Base-by-base conservation (phyloP, 2,329 filamentous ascomycete genomes). In the Saccharata proteae region DNA sequence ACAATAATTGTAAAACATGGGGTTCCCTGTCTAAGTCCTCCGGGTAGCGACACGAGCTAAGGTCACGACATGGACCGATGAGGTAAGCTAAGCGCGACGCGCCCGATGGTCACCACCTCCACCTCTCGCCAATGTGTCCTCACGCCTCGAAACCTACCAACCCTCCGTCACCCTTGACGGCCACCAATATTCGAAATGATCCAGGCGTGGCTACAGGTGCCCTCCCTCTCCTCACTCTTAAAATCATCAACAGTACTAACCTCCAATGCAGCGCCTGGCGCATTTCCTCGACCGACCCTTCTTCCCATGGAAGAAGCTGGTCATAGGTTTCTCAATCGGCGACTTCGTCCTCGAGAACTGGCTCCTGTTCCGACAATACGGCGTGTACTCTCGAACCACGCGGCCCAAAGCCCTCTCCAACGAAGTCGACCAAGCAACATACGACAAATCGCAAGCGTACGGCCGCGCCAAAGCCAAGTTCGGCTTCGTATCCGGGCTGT, bases 251-350 rank as follows among this genome's bases (percentile, higher is more conserved):
- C 15, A 15, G 26, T 16, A 30, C 30, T 10, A 37, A 26, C 10
- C 10, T 30, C 14, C 13, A 18, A 16, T 20, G 28, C 48, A 74
- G 67, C 65, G 71, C 65, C 76, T 96, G 45, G 83, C 84, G 52
- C 74, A 74, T 57, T 77, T 80, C 58, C 78, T 96, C 48, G 90
- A 98, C 65, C 76, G 82, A 51, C 86, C 88, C 36, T 67, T 82
- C 51, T 93, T 96, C 64, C 88, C 90, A 34, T 98, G 90, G 90
- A 98, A 94, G 74, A 80, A 76, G 55, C 75, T 98, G 47, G 86
- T 98, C 48, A 72, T 96, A 46, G 82, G 85, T 48, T 98, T 98
- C 64, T 93, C 85, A 17, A 57, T 96, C 47, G 84, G 80, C 39
- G 84, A 98, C 55, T 96, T 83, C 57, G 62, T 84, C 33, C 77